Evolutionary conservation across 257 asterid genomes (phyloP).

Genomic region (Scutellaria minor): DNA sequence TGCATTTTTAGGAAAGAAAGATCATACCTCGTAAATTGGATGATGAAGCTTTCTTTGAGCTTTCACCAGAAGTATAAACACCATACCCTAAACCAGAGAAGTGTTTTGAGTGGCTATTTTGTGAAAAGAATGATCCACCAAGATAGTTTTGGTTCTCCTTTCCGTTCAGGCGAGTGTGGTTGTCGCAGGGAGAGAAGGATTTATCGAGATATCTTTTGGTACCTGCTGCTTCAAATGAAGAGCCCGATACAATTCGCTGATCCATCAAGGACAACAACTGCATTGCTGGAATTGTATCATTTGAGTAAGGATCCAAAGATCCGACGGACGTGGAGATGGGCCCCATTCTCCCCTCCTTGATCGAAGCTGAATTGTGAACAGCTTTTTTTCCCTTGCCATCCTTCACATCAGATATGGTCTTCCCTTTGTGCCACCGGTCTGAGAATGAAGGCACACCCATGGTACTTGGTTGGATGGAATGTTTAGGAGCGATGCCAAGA

Average conservation of each 20-base stretch:
- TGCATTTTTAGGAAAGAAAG: slow-evolving; percentile 9
- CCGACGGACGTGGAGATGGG: slow-evolving; percentile 37
- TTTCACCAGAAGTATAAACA: slow-evolving; percentile 42
- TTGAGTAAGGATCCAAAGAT: slow-evolving; percentile 55
- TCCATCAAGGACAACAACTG: slow-evolving; percentile 81
- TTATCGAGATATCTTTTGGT: slow-evolving; percentile 46
- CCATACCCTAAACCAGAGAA: slow-evolving; percentile 35
- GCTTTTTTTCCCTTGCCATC: slow-evolving; percentile 38
- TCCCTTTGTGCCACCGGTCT: slow-evolving; percentile 41
- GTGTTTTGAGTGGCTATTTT: slow-evolving; percentile 40
- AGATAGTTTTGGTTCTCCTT: slow-evolving; percentile 48
- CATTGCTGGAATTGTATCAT: slow-evolving; percentile 81
- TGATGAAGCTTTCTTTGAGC: slow-evolving; percentile 42
- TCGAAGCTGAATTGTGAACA: slow-evolving; percentile 21
- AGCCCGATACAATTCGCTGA: slow-evolving; percentile 42
- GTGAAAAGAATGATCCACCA: slow-evolving; percentile 42
- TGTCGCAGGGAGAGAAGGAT: slow-evolving; percentile 52
- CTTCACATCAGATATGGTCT: slow-evolving; percentile 36
- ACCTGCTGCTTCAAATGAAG: slow-evolving; percentile 52
- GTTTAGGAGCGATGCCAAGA: slow-evolving; percentile 40
- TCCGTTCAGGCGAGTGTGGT: slow-evolving; percentile 50
- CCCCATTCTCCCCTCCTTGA: slow-evolving; percentile 37
- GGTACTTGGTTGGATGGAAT: slow-evolving; percentile 37
- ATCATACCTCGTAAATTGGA: slow-evolving; percentile 42
- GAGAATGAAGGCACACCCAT: slow-evolving; percentile 31